phyloP scores from a whole-genome alignment of 192 early-diverging fungal genomes.

The Coemansia sp. region DNA sequence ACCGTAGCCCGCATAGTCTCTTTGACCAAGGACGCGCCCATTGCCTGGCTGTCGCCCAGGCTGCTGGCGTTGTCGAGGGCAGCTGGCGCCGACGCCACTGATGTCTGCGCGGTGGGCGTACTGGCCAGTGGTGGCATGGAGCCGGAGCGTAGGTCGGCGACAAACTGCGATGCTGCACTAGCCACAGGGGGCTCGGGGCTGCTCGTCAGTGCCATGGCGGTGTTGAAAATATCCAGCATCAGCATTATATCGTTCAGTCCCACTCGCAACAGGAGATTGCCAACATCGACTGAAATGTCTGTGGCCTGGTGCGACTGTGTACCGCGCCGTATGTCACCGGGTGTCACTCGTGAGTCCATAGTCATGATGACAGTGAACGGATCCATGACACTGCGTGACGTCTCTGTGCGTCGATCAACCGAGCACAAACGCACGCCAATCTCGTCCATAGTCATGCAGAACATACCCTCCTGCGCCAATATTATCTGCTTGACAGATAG shows the following conservation, averaged over 20 bases:
- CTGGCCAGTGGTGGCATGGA: not conserved
- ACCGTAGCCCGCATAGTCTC: slow-evolving; percentile 54
- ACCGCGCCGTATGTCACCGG: slow-evolving; percentile 46
- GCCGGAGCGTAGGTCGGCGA: not conserved
- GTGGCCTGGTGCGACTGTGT: slow-evolving; percentile 59
- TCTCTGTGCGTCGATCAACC: slow-evolving; percentile 82
- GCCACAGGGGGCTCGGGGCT: slow-evolving; percentile 6
- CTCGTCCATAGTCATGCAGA: slow-evolving; percentile 76
- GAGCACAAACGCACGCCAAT: slow-evolving; percentile 91
- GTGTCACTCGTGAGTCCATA: slow-evolving; percentile 73
- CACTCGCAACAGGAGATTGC: slow-evolving; percentile 78
- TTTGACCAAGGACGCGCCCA: slow-evolving; percentile 27
- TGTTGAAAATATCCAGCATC: slow-evolving; percentile 82
- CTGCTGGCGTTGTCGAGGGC: not conserved
- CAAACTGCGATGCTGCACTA: not conserved
- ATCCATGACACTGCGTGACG: slow-evolving; percentile 85
- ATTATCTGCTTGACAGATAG: slow-evolving; percentile 80
- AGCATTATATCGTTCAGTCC: slow-evolving; percentile 87
- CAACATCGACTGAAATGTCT: slow-evolving; percentile 74
- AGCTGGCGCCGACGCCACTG: not conserved
- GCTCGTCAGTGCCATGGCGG: slow-evolving; percentile 66
- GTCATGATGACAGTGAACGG: slow-evolving; percentile 84
- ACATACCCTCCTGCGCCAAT: slow-evolving; percentile 77
- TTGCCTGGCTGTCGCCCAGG: not conserved
- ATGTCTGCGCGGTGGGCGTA: not conserved